These are phyloP conservation scores for Solanum gandarillasii DNA, from an alignment of 257 asterid genomes.

Conservation along the genomic window DNA sequence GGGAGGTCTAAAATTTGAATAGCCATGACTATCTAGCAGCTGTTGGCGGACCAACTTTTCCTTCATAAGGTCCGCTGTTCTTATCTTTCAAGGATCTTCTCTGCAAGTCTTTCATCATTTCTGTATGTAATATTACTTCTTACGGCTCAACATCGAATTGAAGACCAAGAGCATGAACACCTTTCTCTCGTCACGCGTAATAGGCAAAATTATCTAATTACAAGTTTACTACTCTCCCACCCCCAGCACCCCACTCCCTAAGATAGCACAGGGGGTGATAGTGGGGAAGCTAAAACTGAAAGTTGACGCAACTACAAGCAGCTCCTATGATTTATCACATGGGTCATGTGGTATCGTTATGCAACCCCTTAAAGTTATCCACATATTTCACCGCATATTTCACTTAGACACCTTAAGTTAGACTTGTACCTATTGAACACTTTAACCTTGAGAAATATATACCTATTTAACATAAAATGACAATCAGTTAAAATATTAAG, in stretches of 20 bases:
- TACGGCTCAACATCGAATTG: background rate
- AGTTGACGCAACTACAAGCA: background rate
- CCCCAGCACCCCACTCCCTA: background rate
- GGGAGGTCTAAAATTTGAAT: background rate
- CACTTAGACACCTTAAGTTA: no score
- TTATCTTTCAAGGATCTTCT: background rate
- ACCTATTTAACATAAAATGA: no score
- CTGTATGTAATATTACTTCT: background rate
- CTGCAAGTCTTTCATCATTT: no score
- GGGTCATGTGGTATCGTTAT: background rate
- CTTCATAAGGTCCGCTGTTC: background rate
- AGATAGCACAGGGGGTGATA: background rate
- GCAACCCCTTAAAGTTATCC: no score
- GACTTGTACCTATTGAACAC: no score
- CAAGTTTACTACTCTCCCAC: background rate
- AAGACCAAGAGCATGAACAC: background rate
- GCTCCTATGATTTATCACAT: background rate
- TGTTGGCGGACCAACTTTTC: background rate
- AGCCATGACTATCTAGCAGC: background rate
- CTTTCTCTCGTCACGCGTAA: background rate
- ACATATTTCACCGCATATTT: no score
- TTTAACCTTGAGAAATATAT: no score
- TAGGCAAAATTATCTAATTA: background rate
- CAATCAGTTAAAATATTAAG: no score
- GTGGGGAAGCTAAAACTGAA: background rate